Percentiles rank a stretch among this genome's conserved stretches.
These are phyloP conservation scores for Protomyces arabidopsidicola DNA, from an alignment of 1,139 yeast species.

Conservation along the genomic window DNA sequence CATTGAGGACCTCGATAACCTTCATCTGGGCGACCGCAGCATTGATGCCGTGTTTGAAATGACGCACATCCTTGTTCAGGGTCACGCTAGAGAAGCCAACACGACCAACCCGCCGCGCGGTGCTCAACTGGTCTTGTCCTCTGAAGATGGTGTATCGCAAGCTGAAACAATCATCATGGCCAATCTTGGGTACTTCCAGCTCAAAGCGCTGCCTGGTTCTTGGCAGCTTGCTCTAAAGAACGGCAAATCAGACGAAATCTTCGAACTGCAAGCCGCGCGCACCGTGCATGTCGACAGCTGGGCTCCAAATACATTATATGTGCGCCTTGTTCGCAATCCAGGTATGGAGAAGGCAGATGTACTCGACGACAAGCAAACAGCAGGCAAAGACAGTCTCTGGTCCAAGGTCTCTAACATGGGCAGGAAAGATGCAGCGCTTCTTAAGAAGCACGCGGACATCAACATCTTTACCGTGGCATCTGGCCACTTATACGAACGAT, in stretches of 20 bases:
- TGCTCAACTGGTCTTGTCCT: conserved; percentile 47
- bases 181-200: conserved; percentile 69
- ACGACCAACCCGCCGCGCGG: conserved; percentile 49
- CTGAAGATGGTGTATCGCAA: conserved; percentile 30
- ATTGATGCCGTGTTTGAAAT: conserved; percentile 49
- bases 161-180: conserved; percentile 68
- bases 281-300: conserved; percentile 36
- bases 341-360: conserved; percentile 46
- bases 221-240: conserved; percentile 51
- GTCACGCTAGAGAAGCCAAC: conserved; percentile 53
- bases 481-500: conserved; percentile 70
- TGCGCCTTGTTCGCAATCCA: conserved; percentile 46
- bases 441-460: conserved; percentile 51
- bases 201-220: conserved; percentile 63
- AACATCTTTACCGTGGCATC: conserved; percentile 81
- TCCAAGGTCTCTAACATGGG: conserved; percentile 8
- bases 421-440: conserved; percentile 20
- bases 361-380: conserved; percentile 32
- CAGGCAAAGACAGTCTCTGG: conserved; percentile 7
- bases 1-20: conserved; percentile 58
- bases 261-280: conserved; percentile 38
- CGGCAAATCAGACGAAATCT: conserved; percentile 46
- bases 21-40: conserved; percentile 43
- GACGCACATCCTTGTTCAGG: conserved; percentile 59
- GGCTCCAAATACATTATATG: conserved; percentile 48